These are phyloP conservation scores for Dendrobium officinale DNA, from an alignment of 106 monocot genomes.

Conservation along the genomic window DNA sequence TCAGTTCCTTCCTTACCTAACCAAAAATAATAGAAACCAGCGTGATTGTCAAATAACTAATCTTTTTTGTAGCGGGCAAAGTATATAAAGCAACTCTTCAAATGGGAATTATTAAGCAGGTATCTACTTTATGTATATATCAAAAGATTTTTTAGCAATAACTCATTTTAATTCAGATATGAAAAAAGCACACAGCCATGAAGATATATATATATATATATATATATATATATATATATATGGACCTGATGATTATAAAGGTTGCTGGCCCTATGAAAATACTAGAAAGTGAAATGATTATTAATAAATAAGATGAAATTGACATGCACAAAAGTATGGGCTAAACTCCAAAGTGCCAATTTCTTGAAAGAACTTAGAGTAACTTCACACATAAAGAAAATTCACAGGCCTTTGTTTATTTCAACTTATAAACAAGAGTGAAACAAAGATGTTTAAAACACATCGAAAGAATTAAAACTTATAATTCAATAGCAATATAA, in stretches of 20 bases:
- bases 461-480: background rate
- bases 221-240: no score
- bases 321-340: background rate
- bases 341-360: background rate
- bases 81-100: background rate
- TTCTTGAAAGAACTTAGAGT: background rate
- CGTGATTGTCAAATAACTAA: background rate
- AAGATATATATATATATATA: no score
- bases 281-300: background rate
- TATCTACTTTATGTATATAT: background rate
- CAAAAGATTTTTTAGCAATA: no score
- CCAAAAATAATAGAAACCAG: conserved; percentile 3
- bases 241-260: no score
- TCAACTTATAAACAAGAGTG: background rate
- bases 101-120: background rate
- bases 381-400: background rate
- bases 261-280: no score
- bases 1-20: conserved; percentile 61
- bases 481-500: background rate
- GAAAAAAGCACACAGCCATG: no score
- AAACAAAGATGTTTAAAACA: background rate
- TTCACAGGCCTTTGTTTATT: background rate
- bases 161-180: no score
- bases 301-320: background rate
- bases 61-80: background rate